Base-by-base conservation (phyloP, 2,329 filamentous ascomycete species). In the Aspergillus uvarum region DNA sequence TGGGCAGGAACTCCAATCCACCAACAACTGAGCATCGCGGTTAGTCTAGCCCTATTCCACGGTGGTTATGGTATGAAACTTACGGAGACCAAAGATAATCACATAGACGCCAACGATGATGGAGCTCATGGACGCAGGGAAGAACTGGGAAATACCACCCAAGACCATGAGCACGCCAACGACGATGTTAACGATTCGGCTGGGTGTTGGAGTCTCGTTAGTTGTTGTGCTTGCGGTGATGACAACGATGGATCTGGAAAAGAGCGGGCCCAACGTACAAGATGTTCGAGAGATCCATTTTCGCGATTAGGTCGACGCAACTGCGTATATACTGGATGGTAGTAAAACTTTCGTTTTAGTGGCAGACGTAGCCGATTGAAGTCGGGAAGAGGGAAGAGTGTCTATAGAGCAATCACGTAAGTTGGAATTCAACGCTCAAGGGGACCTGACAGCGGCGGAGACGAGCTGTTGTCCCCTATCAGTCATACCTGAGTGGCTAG, bases 181-280 rank as follows among this genome's bases (percentile, higher is more conserved):
- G 70, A 82, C 91, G 77, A 99, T 83, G 84, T 99, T 99, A 77
- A 96, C 91, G 74, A 98, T 87, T 74, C 95, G 95, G 82, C 95
- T 98, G 76, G 61, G 58, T 14, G 49, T 22, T 5, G 35, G 60
- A 68, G 60, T 63, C 68, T 58, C 5, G 11, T 55, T 55, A 55
- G 53, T 5, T 7, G 1, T 10, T 19, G 26, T 47, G 24, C 29
- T 26, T 31, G 29, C 22, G 24, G 2, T 14, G 5, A 38, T 26
- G 42, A 35, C 12, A 26, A 42, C 14, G 42, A 35, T n/a, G 42
- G 12, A 19, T 19, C 14, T 6, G 16, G 14, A 16, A 16, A 29
- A 16, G 2, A 22, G 22, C n/a, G 26, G 42, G 16, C n/a, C 32
- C 38, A 64, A 84, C 90, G 81, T 84, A 96, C 92, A 96, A 96